These are phyloP conservation scores for Aquilaria yunnanensis DNA, from an alignment of 345 rosid genomes.

Conservation along the genomic window DNA sequence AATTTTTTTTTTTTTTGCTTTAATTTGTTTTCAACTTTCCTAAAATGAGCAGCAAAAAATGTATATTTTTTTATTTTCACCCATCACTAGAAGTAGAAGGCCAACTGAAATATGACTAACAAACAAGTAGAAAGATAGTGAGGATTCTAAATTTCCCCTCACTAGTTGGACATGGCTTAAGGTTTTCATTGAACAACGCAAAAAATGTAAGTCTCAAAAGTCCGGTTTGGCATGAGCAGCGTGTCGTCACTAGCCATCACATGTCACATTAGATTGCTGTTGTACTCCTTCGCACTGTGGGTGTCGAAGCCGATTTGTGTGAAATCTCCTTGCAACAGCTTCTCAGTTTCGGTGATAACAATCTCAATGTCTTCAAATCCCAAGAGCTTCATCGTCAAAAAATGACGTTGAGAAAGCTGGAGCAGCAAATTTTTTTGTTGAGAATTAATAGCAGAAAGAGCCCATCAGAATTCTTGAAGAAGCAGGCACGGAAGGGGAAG, in stretches of 20 bases:
- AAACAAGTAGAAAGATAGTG: constrained; percentile 24
- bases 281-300: constrained; percentile 54
- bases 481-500: too few species aligned
- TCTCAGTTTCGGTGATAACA: constrained; percentile 82
- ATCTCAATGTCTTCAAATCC: constrained; percentile 71
- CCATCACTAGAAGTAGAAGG: constrained; percentile 28
- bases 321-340: constrained; percentile 74
- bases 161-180: constrained; percentile 62
- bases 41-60: too few species aligned
- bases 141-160: constrained; percentile 61
- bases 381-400: constrained; percentile 57
- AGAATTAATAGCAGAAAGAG: too few species aligned
- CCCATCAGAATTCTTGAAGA: too few species aligned
- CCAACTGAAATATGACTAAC: constrained; percentile 20
- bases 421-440: too few species aligned
- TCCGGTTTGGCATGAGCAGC: constrained; percentile 79
- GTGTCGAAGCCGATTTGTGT: constrained; percentile 53
- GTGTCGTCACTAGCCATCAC: constrained; percentile 63
- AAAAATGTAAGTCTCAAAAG: constrained; percentile 80
- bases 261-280: constrained; percentile 50
- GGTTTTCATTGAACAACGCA: constrained; percentile 79
- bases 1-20: too few species aligned
- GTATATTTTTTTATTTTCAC: not conserved
- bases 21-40: too few species aligned
- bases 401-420: not conserved